Percentiles rank a stretch among this genome's conserved stretches.
phyloP scores from a whole-genome alignment of 1,284 basidiomycete species.

The Rhodotorula sp. region DNA sequence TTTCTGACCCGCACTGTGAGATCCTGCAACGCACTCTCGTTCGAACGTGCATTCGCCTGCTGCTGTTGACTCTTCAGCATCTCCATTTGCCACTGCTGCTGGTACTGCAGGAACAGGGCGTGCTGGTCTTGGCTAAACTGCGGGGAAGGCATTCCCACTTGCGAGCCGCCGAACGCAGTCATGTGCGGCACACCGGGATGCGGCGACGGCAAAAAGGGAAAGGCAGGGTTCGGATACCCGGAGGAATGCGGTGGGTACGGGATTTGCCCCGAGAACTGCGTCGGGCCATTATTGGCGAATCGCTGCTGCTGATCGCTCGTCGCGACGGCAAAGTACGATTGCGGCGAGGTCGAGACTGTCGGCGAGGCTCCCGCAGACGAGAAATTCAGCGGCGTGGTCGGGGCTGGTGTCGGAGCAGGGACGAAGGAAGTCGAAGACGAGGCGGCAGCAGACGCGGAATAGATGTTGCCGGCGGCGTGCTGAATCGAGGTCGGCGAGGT shows the following conservation, averaged over 20 bases:
- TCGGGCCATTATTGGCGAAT: background rate
- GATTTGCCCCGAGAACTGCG: conserved; percentile 14
- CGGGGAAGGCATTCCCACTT: background rate
- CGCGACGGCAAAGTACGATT: background rate
- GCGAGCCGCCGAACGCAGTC: background rate
- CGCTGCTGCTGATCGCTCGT: background rate
- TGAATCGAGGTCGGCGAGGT: conserved; percentile 9
- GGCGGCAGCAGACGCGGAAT: background rate
- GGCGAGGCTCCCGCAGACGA: background rate
- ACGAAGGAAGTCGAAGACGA: conserved; percentile 1
- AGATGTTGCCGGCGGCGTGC: background rate
- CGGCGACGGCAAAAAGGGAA: conserved; percentile 40
- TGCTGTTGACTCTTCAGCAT: conserved; percentile 29
- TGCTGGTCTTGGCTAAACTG: background rate
- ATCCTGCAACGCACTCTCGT: background rate
- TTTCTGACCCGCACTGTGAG: background rate
- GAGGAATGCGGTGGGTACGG: conserved; percentile 13
- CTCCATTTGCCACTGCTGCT: conserved; percentile 39
- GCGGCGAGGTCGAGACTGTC: background rate
- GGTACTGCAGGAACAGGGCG: conserved; percentile 19
- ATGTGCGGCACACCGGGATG: conserved; percentile 19
- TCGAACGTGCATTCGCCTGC: background rate
- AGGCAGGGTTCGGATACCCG: conserved; percentile 20
- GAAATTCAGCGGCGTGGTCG: conserved; percentile 8
- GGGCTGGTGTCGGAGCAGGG: background rate